Evolutionary conservation across 352 stramenopile genomes (phyloP).

Genomic region (Elongisporangium prolatum): DNA sequence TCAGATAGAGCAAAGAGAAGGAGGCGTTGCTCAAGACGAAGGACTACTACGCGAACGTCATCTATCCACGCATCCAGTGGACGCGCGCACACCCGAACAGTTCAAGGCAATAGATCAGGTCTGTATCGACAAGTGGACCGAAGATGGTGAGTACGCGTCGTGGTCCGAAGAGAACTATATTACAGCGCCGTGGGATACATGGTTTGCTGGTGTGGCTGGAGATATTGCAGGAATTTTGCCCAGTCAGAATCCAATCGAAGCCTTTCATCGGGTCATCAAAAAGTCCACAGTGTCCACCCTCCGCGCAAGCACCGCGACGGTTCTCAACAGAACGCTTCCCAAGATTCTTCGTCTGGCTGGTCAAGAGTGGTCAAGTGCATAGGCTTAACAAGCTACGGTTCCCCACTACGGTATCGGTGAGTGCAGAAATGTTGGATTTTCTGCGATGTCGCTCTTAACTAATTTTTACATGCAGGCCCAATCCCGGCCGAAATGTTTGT

Average conservation of each 20-base stretch:
- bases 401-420: too few relatives aligned
- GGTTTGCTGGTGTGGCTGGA: constrained; percentile 5
- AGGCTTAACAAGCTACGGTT: too few relatives aligned
- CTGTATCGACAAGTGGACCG: not conserved
- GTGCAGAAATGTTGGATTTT: too few relatives aligned
- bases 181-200: not conserved
- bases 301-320: too few relatives aligned
- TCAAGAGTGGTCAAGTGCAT: too few relatives aligned
- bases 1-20: constrained; percentile 8
- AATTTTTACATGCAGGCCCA: too few relatives aligned
- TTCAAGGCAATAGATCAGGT: not conserved
- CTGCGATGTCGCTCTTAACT: too few relatives aligned
- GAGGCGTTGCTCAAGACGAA: not conserved
- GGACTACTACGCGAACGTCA: constrained; percentile 1
- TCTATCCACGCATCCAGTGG: constrained; percentile 2
- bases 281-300: too few relatives aligned
- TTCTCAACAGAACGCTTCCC: too few relatives aligned
- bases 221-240: constrained; percentile 5
- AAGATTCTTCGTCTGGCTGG: too few relatives aligned
- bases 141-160: not conserved
- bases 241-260: constrained; percentile 9
- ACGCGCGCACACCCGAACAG: not conserved
- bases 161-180: constrained; percentile 7
- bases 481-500: too few relatives aligned
- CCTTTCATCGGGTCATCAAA: constrained; percentile 9